These are phyloP conservation scores for Salix koriyanagi DNA, from an alignment of 345 rosid genomes.

Conservation along the genomic window DNA sequence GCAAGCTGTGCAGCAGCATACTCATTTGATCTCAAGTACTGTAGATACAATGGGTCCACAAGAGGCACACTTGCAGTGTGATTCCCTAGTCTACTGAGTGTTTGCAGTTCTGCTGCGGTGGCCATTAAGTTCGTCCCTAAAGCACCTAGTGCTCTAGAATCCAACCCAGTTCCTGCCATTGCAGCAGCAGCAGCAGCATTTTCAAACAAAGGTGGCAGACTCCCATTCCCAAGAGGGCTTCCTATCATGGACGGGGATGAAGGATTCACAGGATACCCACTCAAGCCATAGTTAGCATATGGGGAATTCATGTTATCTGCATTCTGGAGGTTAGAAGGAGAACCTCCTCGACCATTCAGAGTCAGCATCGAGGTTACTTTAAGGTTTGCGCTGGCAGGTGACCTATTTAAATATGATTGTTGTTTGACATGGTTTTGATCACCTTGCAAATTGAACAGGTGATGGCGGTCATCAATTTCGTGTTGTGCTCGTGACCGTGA, in stretches of 20 bases:
- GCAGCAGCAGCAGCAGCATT: conserved; percentile 51
- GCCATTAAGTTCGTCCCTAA: conserved; percentile 43
- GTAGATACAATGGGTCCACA: conserved; percentile 43
- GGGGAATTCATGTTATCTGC: conserved; percentile 35
- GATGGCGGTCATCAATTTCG: conserved; percentile 33
- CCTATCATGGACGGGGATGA: conserved; percentile 47
- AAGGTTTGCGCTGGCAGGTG: conserved; percentile 31
- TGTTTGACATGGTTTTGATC: conserved; percentile 27
- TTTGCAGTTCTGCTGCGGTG: conserved; percentile 43
- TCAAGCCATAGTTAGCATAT: conserved; percentile 40
- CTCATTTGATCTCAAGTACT: conserved; percentile 46
- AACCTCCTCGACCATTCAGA: conserved; percentile 38
- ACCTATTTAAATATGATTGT: conserved; percentile 19
- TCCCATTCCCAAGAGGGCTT: conserved; percentile 37
- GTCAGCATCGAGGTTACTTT: conserved; percentile 34
- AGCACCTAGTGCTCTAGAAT: conserved; percentile 37
- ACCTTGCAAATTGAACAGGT: conserved; percentile 35
- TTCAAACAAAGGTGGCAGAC: conserved; percentile 51
- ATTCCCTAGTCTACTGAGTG: conserved; percentile 38
- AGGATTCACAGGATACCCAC: conserved; percentile 40
- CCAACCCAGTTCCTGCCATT: conserved; percentile 45
- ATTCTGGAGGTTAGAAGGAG: conserved; percentile 33
- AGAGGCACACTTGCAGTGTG: conserved; percentile 34
- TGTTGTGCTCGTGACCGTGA: conserved; percentile 23
- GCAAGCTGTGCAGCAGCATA: conserved; percentile 51